phyloP scores from a whole-genome alignment of 805 yeast genomes.

The Lipomyces yamanashiensis region DNA sequence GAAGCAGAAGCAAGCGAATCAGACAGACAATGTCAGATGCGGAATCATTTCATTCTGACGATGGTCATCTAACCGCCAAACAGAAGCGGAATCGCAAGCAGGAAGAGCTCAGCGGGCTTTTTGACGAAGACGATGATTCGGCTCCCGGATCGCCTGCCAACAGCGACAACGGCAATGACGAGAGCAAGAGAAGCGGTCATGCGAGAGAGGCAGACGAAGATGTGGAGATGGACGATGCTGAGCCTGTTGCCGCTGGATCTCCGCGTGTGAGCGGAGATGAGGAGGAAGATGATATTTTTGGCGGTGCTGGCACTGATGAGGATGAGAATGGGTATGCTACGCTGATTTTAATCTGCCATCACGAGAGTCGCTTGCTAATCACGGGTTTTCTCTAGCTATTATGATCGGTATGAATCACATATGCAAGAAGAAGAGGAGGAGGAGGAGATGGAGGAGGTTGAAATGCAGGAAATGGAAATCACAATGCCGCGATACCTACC shows the following conservation, averaged over 20 bases:
- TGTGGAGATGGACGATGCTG: slow-evolving; percentile 17
- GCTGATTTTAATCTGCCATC: not conserved
- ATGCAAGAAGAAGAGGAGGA: slow-evolving; percentile 27
- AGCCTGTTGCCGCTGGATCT: not conserved
- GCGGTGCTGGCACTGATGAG: slow-evolving; percentile 23
- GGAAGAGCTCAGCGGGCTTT: slow-evolving; percentile 33
- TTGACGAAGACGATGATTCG: slow-evolving; percentile 37
- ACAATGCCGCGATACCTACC: slow-evolving; percentile 45
- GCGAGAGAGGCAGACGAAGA: slow-evolving; percentile 17
- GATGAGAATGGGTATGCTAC: slow-evolving; percentile 17
- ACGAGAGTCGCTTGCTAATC: not conserved
- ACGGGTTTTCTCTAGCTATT: slow-evolving; percentile 7
- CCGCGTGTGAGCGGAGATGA: slow-evolving; percentile 19
- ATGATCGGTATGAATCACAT: slow-evolving; percentile 16
- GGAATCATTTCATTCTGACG: slow-evolving; percentile 1
- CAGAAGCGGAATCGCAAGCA: slow-evolving; percentile 16
- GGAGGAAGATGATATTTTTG: slow-evolving; percentile 35
- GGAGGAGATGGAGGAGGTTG: slow-evolving; percentile 38
- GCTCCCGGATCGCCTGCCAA: slow-evolving; percentile 24
- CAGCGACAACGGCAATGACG: slow-evolving; percentile 22
- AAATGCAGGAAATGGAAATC: slow-evolving; percentile 42
- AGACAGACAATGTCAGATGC: not conserved
- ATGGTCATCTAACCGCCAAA: not conserved
- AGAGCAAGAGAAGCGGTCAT: slow-evolving; percentile 18
- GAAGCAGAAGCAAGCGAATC: not conserved